phyloP scores from a whole-genome alignment of 2,329 filamentous ascomycete genomes.

The Colletotrichum sp. region DNA sequence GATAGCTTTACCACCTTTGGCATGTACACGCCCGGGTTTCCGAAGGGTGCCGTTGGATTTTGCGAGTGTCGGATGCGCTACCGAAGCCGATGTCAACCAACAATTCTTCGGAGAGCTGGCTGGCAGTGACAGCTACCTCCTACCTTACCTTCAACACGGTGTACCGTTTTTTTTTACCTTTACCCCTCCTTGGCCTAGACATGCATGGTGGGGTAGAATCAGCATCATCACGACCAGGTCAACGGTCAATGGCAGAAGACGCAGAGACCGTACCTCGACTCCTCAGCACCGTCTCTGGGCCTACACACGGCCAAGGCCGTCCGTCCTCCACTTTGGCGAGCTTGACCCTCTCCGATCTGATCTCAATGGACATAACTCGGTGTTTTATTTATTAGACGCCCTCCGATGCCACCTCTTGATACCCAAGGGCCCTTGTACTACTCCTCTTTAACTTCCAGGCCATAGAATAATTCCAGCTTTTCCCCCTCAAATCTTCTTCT shows the following conservation, averaged over 20 bases:
- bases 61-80: not conserved
- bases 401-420: not conserved
- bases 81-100: not conserved
- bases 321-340: conserved; percentile 18
- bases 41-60: not conserved
- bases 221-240: conserved; percentile 16
- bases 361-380: conserved; percentile 22
- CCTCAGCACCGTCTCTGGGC: not conserved
- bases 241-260: conserved; percentile 17
- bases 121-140: not conserved
- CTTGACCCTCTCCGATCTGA: conserved; percentile 14
- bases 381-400: conserved; percentile 20
- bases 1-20: conserved; percentile 1
- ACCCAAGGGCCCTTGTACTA: not conserved
- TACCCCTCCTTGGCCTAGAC: not conserved
- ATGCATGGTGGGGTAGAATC: conserved; percentile 8
- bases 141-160: not conserved
- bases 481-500: not conserved
- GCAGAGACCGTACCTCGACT: not conserved
- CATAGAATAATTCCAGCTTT: conserved; percentile 13
- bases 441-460: conserved; percentile 6
- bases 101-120: not conserved
- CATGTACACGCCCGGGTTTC: not conserved
- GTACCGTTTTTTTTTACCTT: not conserved
- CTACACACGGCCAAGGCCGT: conserved; percentile 5